phyloP scores from a whole-genome alignment of 2,329 filamentous ascomycete species.

The Helotiales sp. region DNA sequence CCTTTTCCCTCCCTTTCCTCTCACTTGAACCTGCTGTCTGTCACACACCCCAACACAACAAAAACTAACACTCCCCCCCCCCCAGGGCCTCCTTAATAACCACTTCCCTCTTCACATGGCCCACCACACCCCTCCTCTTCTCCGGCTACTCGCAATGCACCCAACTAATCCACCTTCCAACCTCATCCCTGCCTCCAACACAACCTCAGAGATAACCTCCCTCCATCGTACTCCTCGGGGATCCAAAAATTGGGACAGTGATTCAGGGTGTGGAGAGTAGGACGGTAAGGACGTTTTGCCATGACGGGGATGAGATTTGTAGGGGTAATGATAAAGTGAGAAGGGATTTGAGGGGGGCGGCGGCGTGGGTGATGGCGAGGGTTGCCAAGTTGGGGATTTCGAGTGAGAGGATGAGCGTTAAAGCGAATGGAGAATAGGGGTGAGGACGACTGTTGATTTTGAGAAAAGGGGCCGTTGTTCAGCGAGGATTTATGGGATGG shows the following conservation, averaged over 20 bases:
- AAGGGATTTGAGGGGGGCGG: constrained; percentile 33
- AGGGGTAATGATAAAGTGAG: constrained; percentile 28
- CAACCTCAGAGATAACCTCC: constrained; percentile 31
- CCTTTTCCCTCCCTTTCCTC: neutral
- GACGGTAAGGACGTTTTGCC: constrained; percentile 36
- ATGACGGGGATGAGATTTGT: constrained; percentile 37
- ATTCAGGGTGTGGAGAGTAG: constrained; percentile 29
- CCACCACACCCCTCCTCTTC: constrained; percentile 33
- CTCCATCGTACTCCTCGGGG: constrained; percentile 36
- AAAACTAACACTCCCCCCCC: neutral
- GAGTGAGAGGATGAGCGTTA: constrained; percentile 28
- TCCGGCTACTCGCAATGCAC: constrained; percentile 41
- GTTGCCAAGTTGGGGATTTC: constrained; percentile 35
- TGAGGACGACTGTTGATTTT: neutral
- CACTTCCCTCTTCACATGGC: constrained; percentile 31
- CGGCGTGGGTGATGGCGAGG: constrained; percentile 35
- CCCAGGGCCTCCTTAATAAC: constrained; percentile 33
- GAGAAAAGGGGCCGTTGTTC: neutral
- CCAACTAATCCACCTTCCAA: constrained; percentile 37
- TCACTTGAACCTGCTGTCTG: neutral
- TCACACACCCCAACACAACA: no score
- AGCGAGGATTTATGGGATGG: neutral
- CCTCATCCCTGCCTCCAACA: constrained; percentile 25
- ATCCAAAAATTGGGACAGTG: constrained; percentile 38
- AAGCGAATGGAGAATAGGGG: neutral